A percentile compares a stretch with the other conserved stretches of the same genome.
Conservation (phyloP, 768 basidiomycete genomes). For the Tephrocybe rancida region DNA sequence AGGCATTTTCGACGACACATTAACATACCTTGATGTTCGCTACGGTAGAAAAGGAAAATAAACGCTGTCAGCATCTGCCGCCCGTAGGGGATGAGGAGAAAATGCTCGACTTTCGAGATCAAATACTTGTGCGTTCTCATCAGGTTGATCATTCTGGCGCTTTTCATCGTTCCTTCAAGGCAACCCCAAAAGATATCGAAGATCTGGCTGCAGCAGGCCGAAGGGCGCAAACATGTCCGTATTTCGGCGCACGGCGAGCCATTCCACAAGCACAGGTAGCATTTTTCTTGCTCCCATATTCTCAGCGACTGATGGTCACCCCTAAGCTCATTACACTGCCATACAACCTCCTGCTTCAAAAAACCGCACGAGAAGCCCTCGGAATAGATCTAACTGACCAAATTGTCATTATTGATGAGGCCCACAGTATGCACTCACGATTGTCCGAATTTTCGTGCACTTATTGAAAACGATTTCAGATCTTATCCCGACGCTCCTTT, state of each 20-base stretch:
- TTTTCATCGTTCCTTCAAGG: conserved; percentile 43
- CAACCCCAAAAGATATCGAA: conserved; percentile 91
- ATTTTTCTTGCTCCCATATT: not conserved
- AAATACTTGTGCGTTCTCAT: conserved; percentile 66
- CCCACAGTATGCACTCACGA: conserved; percentile 79
- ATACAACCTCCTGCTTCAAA: conserved; percentile 89
- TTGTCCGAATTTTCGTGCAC: not conserved
- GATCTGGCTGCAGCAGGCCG: conserved; percentile 80
- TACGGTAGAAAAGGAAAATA: conserved; percentile 57
- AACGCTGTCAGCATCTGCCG: conserved; percentile 80
- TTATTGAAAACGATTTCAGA: conserved; percentile 46
- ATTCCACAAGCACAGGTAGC: conserved; percentile 88
- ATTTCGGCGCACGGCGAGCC: conserved; percentile 88
- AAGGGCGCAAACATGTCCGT: conserved; percentile 77
- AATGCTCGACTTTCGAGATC: conserved; percentile 85
- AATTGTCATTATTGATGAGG: conserved; percentile 92
- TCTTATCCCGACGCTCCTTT: conserved; percentile 86
- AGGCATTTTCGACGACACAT: not conserved
- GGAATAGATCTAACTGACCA: conserved; percentile 86
- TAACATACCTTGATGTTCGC: not conserved
- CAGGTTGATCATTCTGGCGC: not conserved
- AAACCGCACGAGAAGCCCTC: conserved; percentile 80
- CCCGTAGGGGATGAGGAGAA: conserved; percentile 62
- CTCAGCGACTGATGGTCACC: not conserved
- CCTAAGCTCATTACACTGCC: conserved; percentile 85